A percentile compares a stretch with the other conserved stretches of the same genome.
These are phyloP conservation scores for Hypsizygus ulmarius DNA, from an alignment of 1,284 basidiomycete species.

Conservation along the genomic window DNA sequence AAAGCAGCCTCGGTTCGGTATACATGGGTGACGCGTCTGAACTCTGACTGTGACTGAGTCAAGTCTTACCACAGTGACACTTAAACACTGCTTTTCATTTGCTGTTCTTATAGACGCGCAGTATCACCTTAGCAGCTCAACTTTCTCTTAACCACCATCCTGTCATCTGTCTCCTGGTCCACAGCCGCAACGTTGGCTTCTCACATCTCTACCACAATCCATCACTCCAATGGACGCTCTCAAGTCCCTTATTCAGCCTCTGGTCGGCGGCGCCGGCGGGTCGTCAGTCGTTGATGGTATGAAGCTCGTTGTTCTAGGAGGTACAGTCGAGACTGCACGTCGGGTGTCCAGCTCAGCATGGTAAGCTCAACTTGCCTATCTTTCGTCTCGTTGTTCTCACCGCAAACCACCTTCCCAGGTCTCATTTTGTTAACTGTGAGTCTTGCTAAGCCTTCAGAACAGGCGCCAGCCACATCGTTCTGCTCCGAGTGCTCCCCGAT, in stretches of 20 bases:
- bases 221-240: conserved; percentile 63
- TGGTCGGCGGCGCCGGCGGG: conserved; percentile 69
- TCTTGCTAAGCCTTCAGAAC: conserved; percentile 19
- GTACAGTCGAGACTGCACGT: conserved; percentile 80
- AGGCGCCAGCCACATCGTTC: conserved; percentile 7
- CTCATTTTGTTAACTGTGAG: conserved; percentile 80
- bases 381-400: conserved; percentile 8
- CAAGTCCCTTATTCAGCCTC: conserved; percentile 77
- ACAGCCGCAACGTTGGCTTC: conserved; percentile 22
- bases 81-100: conserved; percentile 19
- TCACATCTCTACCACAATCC: conserved; percentile 6
- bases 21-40: conserved; percentile 9
- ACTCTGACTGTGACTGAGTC: conserved; percentile 23
- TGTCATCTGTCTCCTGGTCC: neutral
- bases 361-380: conserved; percentile 36
- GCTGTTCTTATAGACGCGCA: conserved; percentile 17
- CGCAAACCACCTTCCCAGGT: conserved; percentile 41
- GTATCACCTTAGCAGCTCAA: conserved; percentile 10
- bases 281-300: conserved; percentile 79
- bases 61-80: conserved; percentile 16
- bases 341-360: conserved; percentile 77
- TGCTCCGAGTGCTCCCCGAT: neutral
- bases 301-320: conserved; percentile 82
- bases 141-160: conserved; percentile 15
- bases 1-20: conserved; percentile 9